Conservation (phyloP, 352 stramenopile genomes). For the Phytophthora capsici region DNA sequence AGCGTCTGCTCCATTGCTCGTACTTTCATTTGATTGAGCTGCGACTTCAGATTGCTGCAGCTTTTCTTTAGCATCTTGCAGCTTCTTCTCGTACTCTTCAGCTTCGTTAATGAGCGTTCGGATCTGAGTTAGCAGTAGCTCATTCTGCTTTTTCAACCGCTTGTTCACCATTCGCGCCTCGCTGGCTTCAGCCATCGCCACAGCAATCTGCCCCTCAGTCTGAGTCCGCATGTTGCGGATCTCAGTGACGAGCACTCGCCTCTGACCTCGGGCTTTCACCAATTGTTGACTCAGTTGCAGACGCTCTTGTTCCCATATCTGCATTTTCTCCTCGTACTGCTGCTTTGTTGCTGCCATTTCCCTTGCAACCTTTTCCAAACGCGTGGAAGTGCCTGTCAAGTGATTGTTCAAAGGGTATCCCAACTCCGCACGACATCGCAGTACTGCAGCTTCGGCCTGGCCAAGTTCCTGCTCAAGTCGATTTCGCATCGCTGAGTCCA, state of each 20-base stretch:
- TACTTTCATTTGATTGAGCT: constrained; percentile 1
- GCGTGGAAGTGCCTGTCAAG: constrained; percentile 71
- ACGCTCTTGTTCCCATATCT: constrained; percentile 54
- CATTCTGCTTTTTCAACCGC: constrained; percentile 84
- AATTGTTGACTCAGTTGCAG: constrained; percentile 71
- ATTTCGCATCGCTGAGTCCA: constrained; percentile 55
- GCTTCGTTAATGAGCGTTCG: constrained; percentile 73
- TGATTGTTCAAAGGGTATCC: constrained; percentile 82
- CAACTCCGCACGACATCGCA: constrained; percentile 77
- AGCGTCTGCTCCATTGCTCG: constrained; percentile 6
- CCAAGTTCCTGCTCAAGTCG: constrained; percentile 76
- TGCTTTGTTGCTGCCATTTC: constrained; percentile 77
- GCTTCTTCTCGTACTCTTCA: constrained; percentile 50
- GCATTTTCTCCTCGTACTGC: constrained; percentile 73
- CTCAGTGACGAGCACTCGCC: constrained; percentile 78
- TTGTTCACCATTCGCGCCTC: constrained; percentile 90
- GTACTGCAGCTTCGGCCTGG: constrained; percentile 67
- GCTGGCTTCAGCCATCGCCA: constrained; percentile 84
- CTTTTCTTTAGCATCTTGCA: constrained; percentile 32
- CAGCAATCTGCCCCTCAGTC: constrained; percentile 72
- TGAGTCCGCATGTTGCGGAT: constrained; percentile 84
- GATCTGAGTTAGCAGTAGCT: constrained; percentile 82
- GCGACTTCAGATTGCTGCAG: constrained; percentile 4
- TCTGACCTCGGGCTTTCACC: constrained; percentile 81
- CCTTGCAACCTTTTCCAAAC: constrained; percentile 76